Conservation (phyloP, 805 yeast genomes). For the Isabelozyma heimii region DNA sequence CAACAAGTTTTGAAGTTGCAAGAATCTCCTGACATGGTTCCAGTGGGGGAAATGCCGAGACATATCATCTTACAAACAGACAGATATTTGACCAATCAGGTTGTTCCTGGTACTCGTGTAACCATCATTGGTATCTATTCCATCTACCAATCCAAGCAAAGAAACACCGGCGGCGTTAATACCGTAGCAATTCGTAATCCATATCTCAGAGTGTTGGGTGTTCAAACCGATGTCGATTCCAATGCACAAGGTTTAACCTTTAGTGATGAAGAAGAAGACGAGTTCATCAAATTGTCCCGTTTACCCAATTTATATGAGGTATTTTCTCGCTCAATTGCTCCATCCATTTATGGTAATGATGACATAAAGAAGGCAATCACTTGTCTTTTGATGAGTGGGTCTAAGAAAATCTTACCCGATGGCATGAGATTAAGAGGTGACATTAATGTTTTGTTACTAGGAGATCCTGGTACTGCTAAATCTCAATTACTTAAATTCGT, state of each 20-base stretch:
- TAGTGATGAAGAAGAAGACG: constrained; percentile 92
- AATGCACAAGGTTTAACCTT: constrained; percentile 59
- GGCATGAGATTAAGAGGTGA: constrained; percentile 97
- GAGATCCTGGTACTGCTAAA: constrained; percentile 99
- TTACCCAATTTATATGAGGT: constrained; percentile 81
- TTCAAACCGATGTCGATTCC: constrained; percentile 77
- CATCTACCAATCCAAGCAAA: constrained; percentile 71
- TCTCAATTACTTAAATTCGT: constrained; percentile 94
- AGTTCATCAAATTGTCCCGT: constrained; percentile 75
- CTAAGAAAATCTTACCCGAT: constrained; percentile 88
- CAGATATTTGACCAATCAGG: constrained; percentile 82
- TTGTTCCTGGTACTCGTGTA: constrained; percentile 94
- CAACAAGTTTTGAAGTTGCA: constrained; percentile 93
- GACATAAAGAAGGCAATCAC: constrained; percentile 94
- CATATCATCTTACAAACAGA: constrained; percentile 86
- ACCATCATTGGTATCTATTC: constrained; percentile 91
- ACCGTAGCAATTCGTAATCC: constrained; percentile 94
- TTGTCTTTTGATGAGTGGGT: constrained; percentile 91
- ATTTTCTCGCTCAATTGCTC: constrained; percentile 89
- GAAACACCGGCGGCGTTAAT: constrained; percentile 27
- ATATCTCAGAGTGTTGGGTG: constrained; percentile 81
- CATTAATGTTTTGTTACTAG: constrained; percentile 85
- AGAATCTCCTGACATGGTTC: constrained; percentile 98
- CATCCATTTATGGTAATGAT: constrained; percentile 89
- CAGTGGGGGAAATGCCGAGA: constrained; percentile 98